phyloP scores from a whole-genome alignment of 2,329 filamentous ascomycete species.

The Fusarium hainanense region DNA sequence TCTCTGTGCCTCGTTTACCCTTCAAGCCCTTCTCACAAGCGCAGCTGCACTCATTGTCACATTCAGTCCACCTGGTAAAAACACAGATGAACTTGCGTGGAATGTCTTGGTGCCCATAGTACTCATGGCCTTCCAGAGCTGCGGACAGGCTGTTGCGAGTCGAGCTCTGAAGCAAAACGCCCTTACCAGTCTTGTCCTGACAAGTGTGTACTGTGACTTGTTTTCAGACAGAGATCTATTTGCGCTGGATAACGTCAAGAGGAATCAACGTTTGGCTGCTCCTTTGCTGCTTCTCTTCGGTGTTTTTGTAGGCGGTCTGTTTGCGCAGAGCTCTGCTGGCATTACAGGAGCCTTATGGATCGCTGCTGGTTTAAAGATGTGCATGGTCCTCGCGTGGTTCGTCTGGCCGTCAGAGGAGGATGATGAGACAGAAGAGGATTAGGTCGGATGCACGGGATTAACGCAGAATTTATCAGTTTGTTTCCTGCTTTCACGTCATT shows the following conservation, averaged over 20 bases:
- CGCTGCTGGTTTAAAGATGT: conserved; percentile 66
- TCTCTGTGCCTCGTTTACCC: conserved; percentile 67
- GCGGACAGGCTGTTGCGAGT: conserved; percentile 81
- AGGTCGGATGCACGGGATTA: background rate
- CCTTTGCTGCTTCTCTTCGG: conserved; percentile 62
- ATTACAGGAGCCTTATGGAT: conserved; percentile 68
- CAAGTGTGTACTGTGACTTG: conserved; percentile 83
- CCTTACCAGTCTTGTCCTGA: conserved; percentile 81
- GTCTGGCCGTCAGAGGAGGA: conserved; percentile 64
- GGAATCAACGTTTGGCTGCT: conserved; percentile 62
- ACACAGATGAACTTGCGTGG: conserved; percentile 63
- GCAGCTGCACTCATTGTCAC: conserved; percentile 66
- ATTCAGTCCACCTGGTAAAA: conserved; percentile 52
- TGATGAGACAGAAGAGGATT: conserved; percentile 1
- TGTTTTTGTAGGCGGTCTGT: conserved; percentile 61
- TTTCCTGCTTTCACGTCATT: conserved; percentile 3
- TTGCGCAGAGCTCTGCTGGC: conserved; percentile 59
- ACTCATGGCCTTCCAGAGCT: conserved; percentile 79
- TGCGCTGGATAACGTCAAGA: conserved; percentile 56
- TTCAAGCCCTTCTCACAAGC: conserved; percentile 62
- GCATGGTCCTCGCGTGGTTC: conserved; percentile 69
- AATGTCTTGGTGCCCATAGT: conserved; percentile 73
- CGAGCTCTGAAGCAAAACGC: conserved; percentile 75
- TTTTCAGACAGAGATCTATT: conserved; percentile 72
- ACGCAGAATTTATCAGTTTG: background rate